Conservation (phyloP, 768 basidiomycete genomes). For the Boletus vinaceobasis region DNA sequence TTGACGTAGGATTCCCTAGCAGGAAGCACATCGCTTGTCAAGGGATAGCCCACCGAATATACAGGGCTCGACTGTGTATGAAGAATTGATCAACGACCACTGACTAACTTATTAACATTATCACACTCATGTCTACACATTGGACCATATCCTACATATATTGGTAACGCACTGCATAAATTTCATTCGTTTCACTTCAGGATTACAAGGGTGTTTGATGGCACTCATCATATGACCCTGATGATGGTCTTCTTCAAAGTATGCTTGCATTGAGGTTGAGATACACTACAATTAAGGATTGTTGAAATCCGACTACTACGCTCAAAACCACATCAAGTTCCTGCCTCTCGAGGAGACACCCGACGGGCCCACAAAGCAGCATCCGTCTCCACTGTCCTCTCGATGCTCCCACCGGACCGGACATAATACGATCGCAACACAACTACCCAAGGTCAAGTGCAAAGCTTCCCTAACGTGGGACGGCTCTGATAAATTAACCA, state of each 20-base stretch:
- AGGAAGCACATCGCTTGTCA: constrained; percentile 8
- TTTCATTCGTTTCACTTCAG: neutral
- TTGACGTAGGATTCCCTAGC: neutral
- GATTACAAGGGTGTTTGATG: neutral
- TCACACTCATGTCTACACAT: neutral
- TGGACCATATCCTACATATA: neutral
- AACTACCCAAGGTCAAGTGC: constrained; percentile 56
- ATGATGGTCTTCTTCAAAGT: neutral
- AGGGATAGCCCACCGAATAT: neutral
- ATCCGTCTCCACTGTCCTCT: constrained; percentile 16
- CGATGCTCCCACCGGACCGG: constrained; percentile 19
- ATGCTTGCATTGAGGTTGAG: constrained; percentile 7
- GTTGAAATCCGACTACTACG: constrained; percentile 75
- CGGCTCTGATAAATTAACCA: constrained; percentile 54
- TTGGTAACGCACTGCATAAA: neutral
- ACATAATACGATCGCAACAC: constrained; percentile 34
- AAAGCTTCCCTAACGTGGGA: constrained; percentile 27
- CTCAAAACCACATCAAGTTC: constrained; percentile 32
- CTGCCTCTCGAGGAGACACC: constrained; percentile 25
- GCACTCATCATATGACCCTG: neutral
- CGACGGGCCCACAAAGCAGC: constrained; percentile 24
- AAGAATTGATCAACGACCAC: constrained; percentile 1
- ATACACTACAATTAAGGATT: constrained; percentile 50
- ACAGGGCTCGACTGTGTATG: constrained; percentile 2
- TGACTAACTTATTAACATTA: constrained; percentile 8